Conservation (phyloP, 2,329 filamentous ascomycete genomes). For the Neodidymelliopsis sp. region DNA sequence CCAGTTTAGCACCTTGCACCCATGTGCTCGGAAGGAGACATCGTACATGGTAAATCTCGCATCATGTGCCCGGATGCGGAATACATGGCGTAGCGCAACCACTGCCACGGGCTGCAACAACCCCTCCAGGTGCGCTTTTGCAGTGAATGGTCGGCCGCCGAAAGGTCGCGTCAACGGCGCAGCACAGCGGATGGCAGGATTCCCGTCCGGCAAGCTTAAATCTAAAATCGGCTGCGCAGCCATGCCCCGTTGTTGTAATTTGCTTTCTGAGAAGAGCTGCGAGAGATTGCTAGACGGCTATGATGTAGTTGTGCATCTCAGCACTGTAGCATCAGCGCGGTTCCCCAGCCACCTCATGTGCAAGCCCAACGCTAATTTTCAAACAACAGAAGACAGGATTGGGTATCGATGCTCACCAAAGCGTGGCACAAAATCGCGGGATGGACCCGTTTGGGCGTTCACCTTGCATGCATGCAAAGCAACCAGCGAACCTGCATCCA, state of each 20-base stretch:
- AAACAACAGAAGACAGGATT: neutral
- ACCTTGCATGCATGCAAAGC: constrained; percentile 12
- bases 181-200: constrained; percentile 26
- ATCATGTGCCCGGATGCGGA: constrained; percentile 15
- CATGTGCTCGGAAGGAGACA: neutral
- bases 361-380: constrained; percentile 11
- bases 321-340: constrained; percentile 8
- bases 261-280: neutral
- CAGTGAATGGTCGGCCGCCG: constrained; percentile 28
- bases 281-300: constrained; percentile 7
- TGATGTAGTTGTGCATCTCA: constrained; percentile 26
- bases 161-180: constrained; percentile 31
- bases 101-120: constrained; percentile 9
- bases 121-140: constrained; percentile 11
- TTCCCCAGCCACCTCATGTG: constrained; percentile 14
- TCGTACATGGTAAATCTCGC: constrained; percentile 11
- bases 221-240: constrained; percentile 18
- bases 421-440: constrained; percentile 24
- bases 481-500: constrained; percentile 12
- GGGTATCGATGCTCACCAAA: neutral
- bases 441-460: constrained; percentile 31
- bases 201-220: constrained; percentile 31
- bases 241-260: constrained; percentile 5
- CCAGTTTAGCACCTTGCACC: neutral
- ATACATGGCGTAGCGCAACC: constrained; percentile 21